Evolutionary conservation across 1,139 yeast species (phyloP).

Genomic region (Magnusiomyces sp.): DNA sequence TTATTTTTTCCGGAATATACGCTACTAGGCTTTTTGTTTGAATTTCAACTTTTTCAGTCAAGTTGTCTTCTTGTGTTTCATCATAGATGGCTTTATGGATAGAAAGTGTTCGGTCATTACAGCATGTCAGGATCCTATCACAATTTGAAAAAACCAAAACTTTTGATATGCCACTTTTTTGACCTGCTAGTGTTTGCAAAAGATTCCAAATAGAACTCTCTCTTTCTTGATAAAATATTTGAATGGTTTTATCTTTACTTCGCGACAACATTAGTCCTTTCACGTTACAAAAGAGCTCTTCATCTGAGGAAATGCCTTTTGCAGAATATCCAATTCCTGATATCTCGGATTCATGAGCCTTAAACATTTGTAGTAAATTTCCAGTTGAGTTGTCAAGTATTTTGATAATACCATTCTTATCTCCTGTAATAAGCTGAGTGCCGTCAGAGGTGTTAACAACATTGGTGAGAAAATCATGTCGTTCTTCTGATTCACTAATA

Average conservation of each 20-base stretch:
- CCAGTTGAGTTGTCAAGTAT: slow-evolving; percentile 7
- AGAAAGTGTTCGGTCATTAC: slow-evolving; percentile 52
- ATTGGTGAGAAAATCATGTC: neutral
- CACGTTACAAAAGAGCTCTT: neutral
- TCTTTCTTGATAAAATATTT: slow-evolving; percentile 34
- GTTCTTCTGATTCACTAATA: neutral
- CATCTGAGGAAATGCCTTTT: too few relatives aligned
- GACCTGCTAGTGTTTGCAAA: slow-evolving; percentile 48
- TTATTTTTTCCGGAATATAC: slow-evolving; percentile 37
- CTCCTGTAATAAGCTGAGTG: slow-evolving; percentile 17
- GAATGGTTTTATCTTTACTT: slow-evolving; percentile 55
- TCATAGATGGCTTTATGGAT: slow-evolving; percentile 37
- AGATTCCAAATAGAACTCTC: slow-evolving; percentile 38
- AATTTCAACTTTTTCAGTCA: neutral
- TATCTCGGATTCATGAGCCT: slow-evolving; percentile 26
- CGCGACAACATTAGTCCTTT: slow-evolving; percentile 24
- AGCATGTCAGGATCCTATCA: slow-evolving; percentile 41
- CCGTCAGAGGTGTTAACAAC: slow-evolving; percentile 4
- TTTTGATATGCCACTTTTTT: slow-evolving; percentile 46
- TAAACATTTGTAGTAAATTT: slow-evolving; percentile 10
- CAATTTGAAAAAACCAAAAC: slow-evolving; percentile 29
- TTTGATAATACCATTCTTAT: slow-evolving; percentile 18
- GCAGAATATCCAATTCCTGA: slow-evolving; percentile 20
- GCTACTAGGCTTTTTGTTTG: slow-evolving; percentile 14
- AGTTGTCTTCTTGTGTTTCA: slow-evolving; percentile 12